Evolutionary conservation across 768 basidiomycete genomes (phyloP), one percentile per base, ranked within the genome.

Genomic region (Lactifluus piperatus): DNA sequence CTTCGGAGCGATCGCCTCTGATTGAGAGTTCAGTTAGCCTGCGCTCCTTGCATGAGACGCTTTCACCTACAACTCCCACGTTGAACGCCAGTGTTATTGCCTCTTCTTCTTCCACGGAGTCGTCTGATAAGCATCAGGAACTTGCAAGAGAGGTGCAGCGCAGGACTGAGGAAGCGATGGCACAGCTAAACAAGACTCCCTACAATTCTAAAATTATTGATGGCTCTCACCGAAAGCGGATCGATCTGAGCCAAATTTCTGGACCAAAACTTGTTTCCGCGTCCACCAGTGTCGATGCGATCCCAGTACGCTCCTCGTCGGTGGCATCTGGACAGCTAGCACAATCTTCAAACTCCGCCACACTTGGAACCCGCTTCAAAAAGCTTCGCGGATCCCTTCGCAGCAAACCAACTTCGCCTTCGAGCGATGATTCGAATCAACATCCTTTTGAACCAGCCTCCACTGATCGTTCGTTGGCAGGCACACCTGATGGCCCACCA

Each of bases 301-400:
- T 71, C 29, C 72, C 69, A 4, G 60, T 69, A 30, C 69, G 65
- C 27, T 65, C 66, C 2, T 62, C 63, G 9, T 67, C 67, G 32
- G 60, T 62, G 18, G 63, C 65, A 26, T 65, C 68, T 18, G 61
- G 64, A 20, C 62, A 62, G 18, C 48, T 64, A 44, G 63, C 52
- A 27, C 57, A 59, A 24, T 46, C 59, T 45, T 14, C 27, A n/a
- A 56, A 61, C 45, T n/a, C 64, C 16, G 81, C 80, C 0, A 86
- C 81, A 68, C 78, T 91, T 58, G 84, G 86, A 46, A 81, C 83
- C 41, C 82, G 88, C 24, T 82, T 92, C 75, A 85, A 81, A 71
- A 84, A 80, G 67, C 72, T 92, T 49, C 77, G 84, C 53, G 80
- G 87, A 51, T 85, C 86, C 0, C 73, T 91, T 57, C 79, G 85